Base-by-base conservation (phyloP, 306 rosid species). In the Fragaria ananassa region DNA sequence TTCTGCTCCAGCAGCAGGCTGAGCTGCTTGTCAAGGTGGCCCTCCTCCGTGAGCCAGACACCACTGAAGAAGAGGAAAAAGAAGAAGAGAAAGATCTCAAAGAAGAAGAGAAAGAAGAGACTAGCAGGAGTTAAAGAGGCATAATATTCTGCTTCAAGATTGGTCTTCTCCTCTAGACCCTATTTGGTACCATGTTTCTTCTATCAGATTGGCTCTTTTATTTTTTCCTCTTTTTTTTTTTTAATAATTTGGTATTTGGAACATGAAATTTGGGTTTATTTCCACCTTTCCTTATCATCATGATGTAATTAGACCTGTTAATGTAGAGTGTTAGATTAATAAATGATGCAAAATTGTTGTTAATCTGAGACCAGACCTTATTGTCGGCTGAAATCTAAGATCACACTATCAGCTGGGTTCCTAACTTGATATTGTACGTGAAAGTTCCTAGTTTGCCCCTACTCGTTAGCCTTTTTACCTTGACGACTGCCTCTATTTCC, bases 21-120 rank as follows among this genome's bases (percentile, higher is more conserved):
- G 70, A 64, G 25, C 27, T 35, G 70, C 7, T 64, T 64, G 70
- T 64, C 14, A 64, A 4, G 46, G 45, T 64, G 70, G 70, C 70
- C 46, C 11, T 62, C 44, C 68, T 62, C 68, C 68, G 68, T 62
- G 5, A 62, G 44, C 68, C 68, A 62, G 34, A 37, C 4, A 29
- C 41, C 41, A 61, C 67, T 17, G 42, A 18, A 8, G 67, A 34
- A 5, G 66, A 23, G 17, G 35, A n/a, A n/a, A 23, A 54, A 8
- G 13, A 54, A 54, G n/a, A n/a, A 6, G 12, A 51, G 9, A 18
- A 53, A 19, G 58, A 53, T 1, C 46, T 42, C 46, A 42, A 42
- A 53, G 18, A 47, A 3, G 14, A 50, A 50, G 21, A 51, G 9
- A 25, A 25, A 10, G 39, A 29, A 62, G 44, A 14, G 21, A 62